Percentiles rank a stretch among this genome's conserved stretches.
Evolutionary conservation across 179 eudicot genomes (phyloP).

Genomic region (Amaranthus tricolor): DNA sequence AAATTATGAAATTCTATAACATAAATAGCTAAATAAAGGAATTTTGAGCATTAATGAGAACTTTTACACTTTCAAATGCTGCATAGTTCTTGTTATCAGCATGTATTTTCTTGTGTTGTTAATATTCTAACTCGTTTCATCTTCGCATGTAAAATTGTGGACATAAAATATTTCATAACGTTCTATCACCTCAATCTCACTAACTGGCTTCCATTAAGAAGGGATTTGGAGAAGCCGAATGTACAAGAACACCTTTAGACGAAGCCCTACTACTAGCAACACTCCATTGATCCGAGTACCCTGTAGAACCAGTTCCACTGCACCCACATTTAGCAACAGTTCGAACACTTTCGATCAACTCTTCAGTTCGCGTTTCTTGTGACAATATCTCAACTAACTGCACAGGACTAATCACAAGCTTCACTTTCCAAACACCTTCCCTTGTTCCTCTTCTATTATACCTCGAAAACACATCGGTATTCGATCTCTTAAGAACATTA

Average conservation of each 20-base stretch:
- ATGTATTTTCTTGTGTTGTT: background rate
- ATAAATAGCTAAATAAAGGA: background rate
- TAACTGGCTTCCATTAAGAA: no score
- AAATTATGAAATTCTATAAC: background rate
- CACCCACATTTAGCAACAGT: conserved; percentile 89
- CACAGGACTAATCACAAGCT: conserved; percentile 65
- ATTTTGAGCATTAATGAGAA: conserved; percentile 7
- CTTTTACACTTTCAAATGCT: background rate
- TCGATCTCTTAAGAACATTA: conserved; percentile 37
- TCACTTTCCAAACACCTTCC: conserved; percentile 82
- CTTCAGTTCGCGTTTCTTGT: conserved; percentile 57
- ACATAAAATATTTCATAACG: no score
- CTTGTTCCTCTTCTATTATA: conserved; percentile 29
- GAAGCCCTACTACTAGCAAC: conserved; percentile 49
- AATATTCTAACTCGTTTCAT: no score
- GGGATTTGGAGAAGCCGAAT: no score
- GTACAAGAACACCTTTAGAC: conserved; percentile 19
- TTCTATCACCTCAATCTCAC: no score
- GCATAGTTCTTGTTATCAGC: conserved; percentile 3
- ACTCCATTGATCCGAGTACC: conserved; percentile 76
- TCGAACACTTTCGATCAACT: conserved; percentile 73
- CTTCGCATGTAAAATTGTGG: no score
- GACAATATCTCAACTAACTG: conserved; percentile 71
- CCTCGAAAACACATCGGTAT: conserved; percentile 32
- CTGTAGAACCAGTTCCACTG: conserved; percentile 33